Evolutionary conservation across 2,329 filamentous ascomycete genomes (phyloP), one percentile per base, ranked within the genome.

Genomic region (Clonostachys rosea): DNA sequence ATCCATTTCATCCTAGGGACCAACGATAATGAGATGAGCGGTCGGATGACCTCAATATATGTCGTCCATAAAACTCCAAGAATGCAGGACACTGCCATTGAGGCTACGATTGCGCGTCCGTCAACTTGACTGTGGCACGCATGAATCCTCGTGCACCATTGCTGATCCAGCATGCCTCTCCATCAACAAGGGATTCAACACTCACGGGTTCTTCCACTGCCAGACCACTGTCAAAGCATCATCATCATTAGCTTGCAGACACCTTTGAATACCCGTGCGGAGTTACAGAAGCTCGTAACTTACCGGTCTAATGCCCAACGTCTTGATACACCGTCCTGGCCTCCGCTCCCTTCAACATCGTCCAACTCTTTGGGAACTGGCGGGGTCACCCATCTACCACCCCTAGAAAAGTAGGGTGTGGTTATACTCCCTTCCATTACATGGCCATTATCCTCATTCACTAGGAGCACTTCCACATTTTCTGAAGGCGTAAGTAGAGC

Each of bases 341-440:
- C 91, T 40, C 92, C 46, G 41, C 56, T 39, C 12, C 14, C 33
- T 30, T 18, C 30, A 7, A n/a, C 40, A 7, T 13, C 13, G 20
- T 13, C 61, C 47, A 68, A 76, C 13, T 59, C 46, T 7, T 50
- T 42, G 12, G 76, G 61, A n/a, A 89, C 72, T 0, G 81, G 78
- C 2, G 92, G 92, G 36, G 91, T 96, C 8, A 91, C 78, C 92
- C 92, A 97, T 44, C 70, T 68, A 1, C 79, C 83, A 5, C 74
- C 64, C 41, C 88, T 81, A 73, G 79, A 89, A 54, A 96, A 87
- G 64, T 92, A 96, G 0, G 88, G 82, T 0, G 86, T 95, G 1
- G 87, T 91, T 14, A 87, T 78, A 50, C 86, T 91, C 9, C 89
- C 90, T 65, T 97, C 92, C 79, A 95, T 95, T 35, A 96, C 68